Evolutionary conservation across 768 basidiomycete genomes (phyloP).

Genomic region (Suillus americanus): DNA sequence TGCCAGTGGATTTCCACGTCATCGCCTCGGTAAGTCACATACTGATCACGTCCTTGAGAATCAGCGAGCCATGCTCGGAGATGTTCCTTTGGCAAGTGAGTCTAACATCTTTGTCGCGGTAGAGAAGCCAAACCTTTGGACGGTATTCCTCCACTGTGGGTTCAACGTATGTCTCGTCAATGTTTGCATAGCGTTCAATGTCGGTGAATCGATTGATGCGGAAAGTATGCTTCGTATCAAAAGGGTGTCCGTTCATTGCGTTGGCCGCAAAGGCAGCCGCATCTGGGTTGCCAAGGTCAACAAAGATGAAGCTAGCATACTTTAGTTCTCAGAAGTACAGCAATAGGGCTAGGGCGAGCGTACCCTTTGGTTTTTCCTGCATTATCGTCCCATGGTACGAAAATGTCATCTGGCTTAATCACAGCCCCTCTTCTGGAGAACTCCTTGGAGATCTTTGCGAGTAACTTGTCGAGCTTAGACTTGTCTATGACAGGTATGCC

Average conservation of each 20-base stretch:
- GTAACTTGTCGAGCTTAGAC: constrained; percentile 77
- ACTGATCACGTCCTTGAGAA: constrained; percentile 90
- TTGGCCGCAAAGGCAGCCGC: constrained; percentile 69
- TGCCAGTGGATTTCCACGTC: constrained; percentile 93
- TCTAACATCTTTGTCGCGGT: background rate
- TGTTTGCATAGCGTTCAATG: constrained; percentile 74
- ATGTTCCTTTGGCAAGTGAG: constrained; percentile 67
- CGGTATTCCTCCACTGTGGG: constrained; percentile 72
- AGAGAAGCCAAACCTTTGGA: constrained; percentile 52
- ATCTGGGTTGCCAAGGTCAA: constrained; percentile 71
- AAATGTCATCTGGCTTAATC: constrained; percentile 75
- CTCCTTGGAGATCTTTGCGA: constrained; percentile 79
- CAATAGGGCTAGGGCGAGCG: constrained; percentile 19
- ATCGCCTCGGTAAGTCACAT: constrained; percentile 90
- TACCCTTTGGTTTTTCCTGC: constrained; percentile 92
- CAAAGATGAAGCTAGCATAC: constrained; percentile 68
- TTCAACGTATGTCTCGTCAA: constrained; percentile 80
- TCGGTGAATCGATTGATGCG: constrained; percentile 86
- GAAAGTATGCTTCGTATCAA: constrained; percentile 87
- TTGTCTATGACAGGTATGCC: constrained; percentile 89
- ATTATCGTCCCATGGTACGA: constrained; percentile 84
- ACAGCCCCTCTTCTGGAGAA: constrained; percentile 80
- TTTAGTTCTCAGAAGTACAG: constrained; percentile 1
- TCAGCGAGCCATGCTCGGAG: constrained; percentile 94
- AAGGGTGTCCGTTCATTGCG: constrained; percentile 73